These are phyloP conservation scores for Ilex asprella DNA, from an alignment of 257 asterid genomes.

Conservation along the genomic window DNA sequence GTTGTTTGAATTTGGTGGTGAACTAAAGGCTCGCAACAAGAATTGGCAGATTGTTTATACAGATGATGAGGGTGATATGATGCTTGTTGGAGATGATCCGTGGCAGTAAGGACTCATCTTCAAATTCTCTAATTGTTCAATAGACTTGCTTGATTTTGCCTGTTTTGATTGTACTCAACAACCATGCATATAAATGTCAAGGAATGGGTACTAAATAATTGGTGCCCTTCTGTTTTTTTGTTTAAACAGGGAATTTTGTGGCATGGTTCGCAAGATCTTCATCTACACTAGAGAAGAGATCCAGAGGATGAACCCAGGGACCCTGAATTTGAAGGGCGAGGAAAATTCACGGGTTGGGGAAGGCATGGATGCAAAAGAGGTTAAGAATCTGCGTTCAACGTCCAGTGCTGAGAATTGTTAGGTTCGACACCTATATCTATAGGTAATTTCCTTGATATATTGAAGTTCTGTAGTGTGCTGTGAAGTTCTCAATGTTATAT, in stretches of 20 bases:
- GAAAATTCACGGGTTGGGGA: slow-evolving; percentile 59
- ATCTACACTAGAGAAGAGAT: slow-evolving; percentile 85
- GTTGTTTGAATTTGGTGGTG: slow-evolving; percentile 83
- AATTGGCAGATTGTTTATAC: slow-evolving; percentile 90
- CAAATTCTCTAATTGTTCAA: too few relatives aligned
- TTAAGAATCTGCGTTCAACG: slow-evolving; percentile 49
- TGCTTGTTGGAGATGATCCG: slow-evolving; percentile 99
- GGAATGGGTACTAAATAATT: too few relatives aligned
- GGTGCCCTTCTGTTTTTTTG: slow-evolving; percentile 4
- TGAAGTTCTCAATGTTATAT: too few relatives aligned
- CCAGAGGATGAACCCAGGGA: slow-evolving; percentile 75
- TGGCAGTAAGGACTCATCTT: slow-evolving; percentile 66
- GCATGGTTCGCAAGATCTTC: slow-evolving; percentile 80
- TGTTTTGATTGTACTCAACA: too few relatives aligned
- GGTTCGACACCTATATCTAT: slow-evolving; percentile 9
- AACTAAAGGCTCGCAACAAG: slow-evolving; percentile 56
- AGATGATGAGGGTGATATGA: slow-evolving; percentile 98
- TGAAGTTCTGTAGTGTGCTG: too few relatives aligned
- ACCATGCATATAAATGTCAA: too few relatives aligned
- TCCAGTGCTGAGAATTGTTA: slow-evolving; percentile 49
- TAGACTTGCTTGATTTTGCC: too few relatives aligned
- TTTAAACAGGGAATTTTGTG: slow-evolving; percentile 68
- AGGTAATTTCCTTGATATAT: slow-evolving; percentile 11
- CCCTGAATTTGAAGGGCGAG: slow-evolving; percentile 59
- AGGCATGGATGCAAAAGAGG: slow-evolving; percentile 56